phyloP scores from a whole-genome alignment of 2,329 filamentous ascomycete species.

The Scedosporium boydii region DNA sequence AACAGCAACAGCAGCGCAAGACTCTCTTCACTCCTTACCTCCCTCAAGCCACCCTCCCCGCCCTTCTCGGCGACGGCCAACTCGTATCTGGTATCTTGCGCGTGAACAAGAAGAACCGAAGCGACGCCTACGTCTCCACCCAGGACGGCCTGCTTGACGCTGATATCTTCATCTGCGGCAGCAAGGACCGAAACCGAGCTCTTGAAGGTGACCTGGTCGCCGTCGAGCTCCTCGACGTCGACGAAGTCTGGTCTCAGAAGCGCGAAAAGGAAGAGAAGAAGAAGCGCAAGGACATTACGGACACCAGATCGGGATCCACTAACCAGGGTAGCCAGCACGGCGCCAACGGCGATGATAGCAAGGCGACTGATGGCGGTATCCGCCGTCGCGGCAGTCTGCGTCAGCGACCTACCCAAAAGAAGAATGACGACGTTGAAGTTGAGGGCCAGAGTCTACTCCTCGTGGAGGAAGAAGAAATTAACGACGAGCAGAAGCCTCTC shows the following conservation, averaged over 20 bases:
- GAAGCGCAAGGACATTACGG: slow-evolving; percentile 98
- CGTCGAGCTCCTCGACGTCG: slow-evolving; percentile 90
- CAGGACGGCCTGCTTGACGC: slow-evolving; percentile 81
- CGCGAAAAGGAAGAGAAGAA: slow-evolving; percentile 99
- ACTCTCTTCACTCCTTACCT: slow-evolving; percentile 97
- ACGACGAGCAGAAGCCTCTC: slow-evolving; percentile 92
- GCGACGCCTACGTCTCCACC: slow-evolving; percentile 94
- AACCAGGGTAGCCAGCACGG: slow-evolving; percentile 60
- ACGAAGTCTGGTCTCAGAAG: slow-evolving; percentile 98
- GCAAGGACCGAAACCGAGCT: slow-evolving; percentile 95
- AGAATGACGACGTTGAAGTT: slow-evolving; percentile 98
- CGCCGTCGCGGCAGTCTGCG: slow-evolving; percentile 89
- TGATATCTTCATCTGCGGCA: slow-evolving; percentile 98
- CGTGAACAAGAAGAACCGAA: slow-evolving; percentile 99
- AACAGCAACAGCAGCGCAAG: slow-evolving; percentile 92
- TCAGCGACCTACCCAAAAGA: slow-evolving; percentile 97
- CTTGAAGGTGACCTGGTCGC: slow-evolving; percentile 94
- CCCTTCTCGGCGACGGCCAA: slow-evolving; percentile 81
- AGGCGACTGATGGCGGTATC: slow-evolving; percentile 69
- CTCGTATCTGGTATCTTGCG: slow-evolving; percentile 93
- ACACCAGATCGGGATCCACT: slow-evolving; percentile 70
- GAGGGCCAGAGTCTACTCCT: slow-evolving; percentile 94
- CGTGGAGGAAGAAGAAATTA: slow-evolving; percentile 98
- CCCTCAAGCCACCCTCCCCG: slow-evolving; percentile 86
- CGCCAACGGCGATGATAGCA: slow-evolving; percentile 51